Conservation (phyloP, 768 basidiomycete species). For the Lentinula aciculospora region DNA sequence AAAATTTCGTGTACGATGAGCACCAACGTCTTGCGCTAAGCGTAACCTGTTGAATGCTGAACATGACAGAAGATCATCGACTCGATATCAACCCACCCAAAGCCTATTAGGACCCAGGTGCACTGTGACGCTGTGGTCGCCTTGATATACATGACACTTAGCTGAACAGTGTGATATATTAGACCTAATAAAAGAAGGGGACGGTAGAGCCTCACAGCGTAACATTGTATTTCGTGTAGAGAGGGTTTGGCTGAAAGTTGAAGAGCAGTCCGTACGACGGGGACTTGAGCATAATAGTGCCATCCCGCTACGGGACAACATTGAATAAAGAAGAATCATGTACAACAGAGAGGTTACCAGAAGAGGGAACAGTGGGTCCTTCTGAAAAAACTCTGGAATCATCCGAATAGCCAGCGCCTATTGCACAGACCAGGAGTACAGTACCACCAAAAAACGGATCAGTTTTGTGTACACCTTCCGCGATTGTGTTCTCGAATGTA, state of each 20-base stretch:
- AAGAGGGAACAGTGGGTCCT: conserved; percentile 33
- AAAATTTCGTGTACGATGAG: conserved; percentile 41
- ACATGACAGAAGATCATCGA: conserved; percentile 25
- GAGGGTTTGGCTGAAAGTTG: conserved; percentile 51
- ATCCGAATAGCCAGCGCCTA: conserved; percentile 53
- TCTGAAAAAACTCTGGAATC: conserved; percentile 56
- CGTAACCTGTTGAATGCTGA: conserved; percentile 30
- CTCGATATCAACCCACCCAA: conserved; percentile 29
- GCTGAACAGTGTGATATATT: conserved; percentile 25
- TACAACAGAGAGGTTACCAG: conserved; percentile 8
- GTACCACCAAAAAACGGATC: conserved; percentile 41
- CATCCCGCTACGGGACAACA: conserved; percentile 36
- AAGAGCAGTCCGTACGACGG: conserved; percentile 48
- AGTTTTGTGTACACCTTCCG: conserved; percentile 20
- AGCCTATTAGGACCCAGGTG: conserved; percentile 57
- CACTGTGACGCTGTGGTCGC: conserved; percentile 46
- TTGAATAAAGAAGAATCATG: background rate
- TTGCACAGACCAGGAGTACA: conserved; percentile 61
- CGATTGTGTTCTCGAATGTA: conserved; percentile 27
- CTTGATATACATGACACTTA: conserved; percentile 42
- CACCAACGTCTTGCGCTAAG: conserved; percentile 70
- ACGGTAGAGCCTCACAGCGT: conserved; percentile 41
- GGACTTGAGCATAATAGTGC: conserved; percentile 63
- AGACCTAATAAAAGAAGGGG: background rate
- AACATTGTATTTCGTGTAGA: conserved; percentile 69